Evolutionary conservation across 768 basidiomycete genomes (phyloP).

Genomic region (Tricholoma bakamatsutake): DNA sequence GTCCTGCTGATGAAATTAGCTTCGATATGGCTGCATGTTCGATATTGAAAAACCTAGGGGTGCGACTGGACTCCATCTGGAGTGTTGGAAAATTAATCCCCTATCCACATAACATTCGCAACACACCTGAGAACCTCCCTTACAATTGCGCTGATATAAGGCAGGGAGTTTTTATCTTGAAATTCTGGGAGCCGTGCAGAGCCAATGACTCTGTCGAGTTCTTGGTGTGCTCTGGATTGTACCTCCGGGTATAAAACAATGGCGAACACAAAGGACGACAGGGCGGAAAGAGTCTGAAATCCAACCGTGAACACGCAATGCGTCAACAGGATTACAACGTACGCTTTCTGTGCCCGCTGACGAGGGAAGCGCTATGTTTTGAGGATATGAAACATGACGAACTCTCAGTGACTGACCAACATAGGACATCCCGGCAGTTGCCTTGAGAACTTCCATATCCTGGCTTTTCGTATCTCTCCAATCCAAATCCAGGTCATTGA

Average conservation of each 20-base stretch:
- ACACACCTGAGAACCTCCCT: constrained; percentile 31
- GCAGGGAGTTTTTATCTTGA: constrained; percentile 24
- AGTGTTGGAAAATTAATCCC: neutral
- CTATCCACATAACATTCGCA: neutral
- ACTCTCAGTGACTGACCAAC: constrained; percentile 20
- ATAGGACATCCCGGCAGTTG: constrained; percentile 33
- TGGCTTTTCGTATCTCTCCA: constrained; percentile 14
- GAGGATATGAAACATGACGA: neutral
- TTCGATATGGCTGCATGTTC: neutral
- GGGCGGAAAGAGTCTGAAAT: constrained; percentile 26
- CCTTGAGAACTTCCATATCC: constrained; percentile 26
- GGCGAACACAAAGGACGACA: constrained; percentile 30
- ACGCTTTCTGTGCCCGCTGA: constrained; percentile 40
- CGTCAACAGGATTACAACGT: constrained; percentile 5
- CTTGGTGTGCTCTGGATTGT: constrained; percentile 23
- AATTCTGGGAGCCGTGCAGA: constrained; percentile 24
- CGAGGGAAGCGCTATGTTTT: neutral
- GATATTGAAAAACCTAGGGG: constrained; percentile 18
- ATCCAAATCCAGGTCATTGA: constrained; percentile 18
- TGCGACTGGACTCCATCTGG: constrained; percentile 27
- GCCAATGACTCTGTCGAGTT: constrained; percentile 26
- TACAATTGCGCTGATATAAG: constrained; percentile 37
- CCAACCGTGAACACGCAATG: neutral
- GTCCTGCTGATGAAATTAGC: constrained; percentile 13
- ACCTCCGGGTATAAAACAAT: constrained; percentile 31